Conservation (phyloP, 495 filamentous ascomycete species). For the Penicillium simplicissimum region DNA sequence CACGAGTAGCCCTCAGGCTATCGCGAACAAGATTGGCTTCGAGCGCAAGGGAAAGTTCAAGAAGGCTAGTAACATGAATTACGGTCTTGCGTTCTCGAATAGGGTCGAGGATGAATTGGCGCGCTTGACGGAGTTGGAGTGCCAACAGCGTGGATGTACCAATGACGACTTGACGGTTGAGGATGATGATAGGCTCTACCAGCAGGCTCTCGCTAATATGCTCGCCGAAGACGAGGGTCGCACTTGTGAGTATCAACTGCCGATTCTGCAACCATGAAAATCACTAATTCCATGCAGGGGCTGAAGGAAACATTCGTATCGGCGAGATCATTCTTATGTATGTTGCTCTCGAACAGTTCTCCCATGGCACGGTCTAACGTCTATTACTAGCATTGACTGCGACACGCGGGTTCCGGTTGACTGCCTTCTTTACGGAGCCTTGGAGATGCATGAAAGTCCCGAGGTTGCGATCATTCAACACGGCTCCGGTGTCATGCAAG, state of each 20-base stretch:
- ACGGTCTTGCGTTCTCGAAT: slow-evolving; percentile 58
- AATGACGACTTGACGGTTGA: slow-evolving; percentile 5
- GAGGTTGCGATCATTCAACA: slow-evolving; percentile 50
- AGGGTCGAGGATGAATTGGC: slow-evolving; percentile 59
- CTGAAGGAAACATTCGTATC: slow-evolving; percentile 75
- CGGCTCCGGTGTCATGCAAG: slow-evolving; percentile 50
- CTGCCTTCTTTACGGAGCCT: slow-evolving; percentile 48
- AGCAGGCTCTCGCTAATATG: slow-evolving; percentile 50
- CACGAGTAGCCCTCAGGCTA: slow-evolving; percentile 3
- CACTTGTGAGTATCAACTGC: slow-evolving; percentile 4
- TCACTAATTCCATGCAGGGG: slow-evolving; percentile 61
- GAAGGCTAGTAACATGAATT: slow-evolving; percentile 76
- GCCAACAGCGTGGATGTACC: slow-evolving; percentile 4
- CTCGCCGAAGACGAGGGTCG: slow-evolving; percentile 11
- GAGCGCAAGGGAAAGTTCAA: slow-evolving; percentile 68
- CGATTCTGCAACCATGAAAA: not conserved
- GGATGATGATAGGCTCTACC: slow-evolving; percentile 37
- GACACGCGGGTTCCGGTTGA: slow-evolving; percentile 34
- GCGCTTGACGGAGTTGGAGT: slow-evolving; percentile 19
- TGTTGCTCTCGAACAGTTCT: slow-evolving; percentile 54
- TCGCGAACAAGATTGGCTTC: slow-evolving; percentile 35
- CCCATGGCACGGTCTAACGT: slow-evolving; percentile 1
- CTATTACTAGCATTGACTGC: slow-evolving; percentile 24
- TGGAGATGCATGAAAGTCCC: slow-evolving; percentile 49
- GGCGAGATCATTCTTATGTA: slow-evolving; percentile 71